Base-by-base conservation (phyloP, 2,329 filamentous ascomycete genomes). In the Cladophialophora exuberans region DNA sequence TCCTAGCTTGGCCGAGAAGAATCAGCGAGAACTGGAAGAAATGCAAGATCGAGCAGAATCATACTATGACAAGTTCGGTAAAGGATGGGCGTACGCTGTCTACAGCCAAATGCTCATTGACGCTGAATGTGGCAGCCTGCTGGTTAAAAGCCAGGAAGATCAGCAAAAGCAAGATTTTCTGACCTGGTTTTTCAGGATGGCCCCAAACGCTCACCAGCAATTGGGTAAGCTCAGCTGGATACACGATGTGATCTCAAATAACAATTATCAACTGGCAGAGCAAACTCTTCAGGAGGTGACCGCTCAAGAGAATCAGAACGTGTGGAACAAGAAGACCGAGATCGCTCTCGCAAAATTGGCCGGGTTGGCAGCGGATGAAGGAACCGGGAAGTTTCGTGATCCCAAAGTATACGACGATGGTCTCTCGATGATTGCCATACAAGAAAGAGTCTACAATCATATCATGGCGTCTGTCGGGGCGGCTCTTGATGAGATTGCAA, bases 241-340 rank as follows among this genome's bases (percentile, higher is more conserved):
- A 74, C 95, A 99, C 69, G 92, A 97, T 68, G 81, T 97, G 6
- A 79, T 85, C 57, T 81, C 83, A 20, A 89, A 94, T 67, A 80
- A 85, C 55, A 85, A 96, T 64, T 90, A 90, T 60, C 77, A 83
- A 10, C 81, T 83, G 52, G 92, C 93, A 9, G 86, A 87, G 4
- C 75, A 83, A 36, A 87, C 86, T 0, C 79, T 99, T 42, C 76
- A 88, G 38, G 76, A 83, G 6, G 79, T 92, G 17, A 91, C 89
- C 0, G 75, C 86, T 17, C 79, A 80, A 45, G 83, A 84, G 50
- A 92, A 97, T 70, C 82, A 84, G 48, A 87, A 92, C 64, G 74
- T 94, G 3, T 97, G 93, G 93, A 90, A 85, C 73, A 95, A 96
- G 76, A 94, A 95, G 71, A 89, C 96, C 28, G 88, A 97, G 72